These are phyloP conservation scores for Physocladia obscura DNA, from an alignment of 192 early-diverging fungal species.

Conservation along the genomic window DNA sequence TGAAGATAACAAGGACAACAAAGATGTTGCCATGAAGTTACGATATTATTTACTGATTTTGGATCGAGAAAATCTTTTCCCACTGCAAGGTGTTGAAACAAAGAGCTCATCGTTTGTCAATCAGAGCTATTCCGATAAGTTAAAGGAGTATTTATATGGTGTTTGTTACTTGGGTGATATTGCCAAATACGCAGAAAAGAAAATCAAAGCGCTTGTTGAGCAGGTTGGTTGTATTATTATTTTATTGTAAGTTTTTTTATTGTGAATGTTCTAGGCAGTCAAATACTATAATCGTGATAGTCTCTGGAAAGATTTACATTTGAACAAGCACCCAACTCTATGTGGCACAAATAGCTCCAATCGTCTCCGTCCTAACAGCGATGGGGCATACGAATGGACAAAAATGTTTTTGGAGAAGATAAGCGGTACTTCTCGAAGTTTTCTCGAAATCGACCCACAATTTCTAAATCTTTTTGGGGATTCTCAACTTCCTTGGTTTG, in stretches of 20 bases:
- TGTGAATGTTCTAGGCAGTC: slow-evolving; percentile 33
- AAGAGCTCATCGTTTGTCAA: slow-evolving; percentile 19
- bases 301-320: slow-evolving; percentile 45
- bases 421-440: slow-evolving; percentile 36
- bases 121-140: slow-evolving; percentile 31
- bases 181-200: slow-evolving; percentile 41
- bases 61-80: slow-evolving; percentile 31
- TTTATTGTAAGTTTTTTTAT: background rate
- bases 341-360: background rate
- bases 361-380: background rate
- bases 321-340: slow-evolving; percentile 24
- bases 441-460: slow-evolving; percentile 38
- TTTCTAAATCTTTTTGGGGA: slow-evolving; percentile 39
- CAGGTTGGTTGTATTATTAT: slow-evolving; percentile 28
- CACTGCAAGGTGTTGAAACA: slow-evolving; percentile 31
- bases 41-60: slow-evolving; percentile 48
- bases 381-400: slow-evolving; percentile 49
- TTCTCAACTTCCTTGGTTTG: slow-evolving; percentile 36
- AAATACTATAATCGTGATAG: slow-evolving; percentile 51
- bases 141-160: slow-evolving; percentile 47
- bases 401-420: slow-evolving; percentile 58
- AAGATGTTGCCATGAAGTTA: slow-evolving; percentile 17
- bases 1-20: no score
- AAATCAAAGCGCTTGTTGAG: slow-evolving; percentile 47
- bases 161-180: slow-evolving; percentile 56